Evolutionary conservation across 768 basidiomycete species (phyloP), one percentile per base, ranked within the genome.

Genomic region (Rhodotorula sphaerocarpa): DNA sequence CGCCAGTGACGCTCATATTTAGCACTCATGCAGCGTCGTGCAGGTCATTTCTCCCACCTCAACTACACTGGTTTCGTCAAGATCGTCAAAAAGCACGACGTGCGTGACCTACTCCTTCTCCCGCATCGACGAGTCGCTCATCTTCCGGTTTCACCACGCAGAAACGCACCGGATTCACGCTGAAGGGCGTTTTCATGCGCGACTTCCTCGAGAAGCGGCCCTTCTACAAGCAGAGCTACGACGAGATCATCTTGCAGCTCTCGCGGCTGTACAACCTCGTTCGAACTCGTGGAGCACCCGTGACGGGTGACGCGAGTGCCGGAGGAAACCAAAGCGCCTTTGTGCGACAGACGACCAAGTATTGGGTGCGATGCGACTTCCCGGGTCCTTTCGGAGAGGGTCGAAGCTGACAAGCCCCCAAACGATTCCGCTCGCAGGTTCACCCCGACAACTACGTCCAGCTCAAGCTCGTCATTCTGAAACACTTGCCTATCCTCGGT

Each of bases 1-100:
- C n/a, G n/a, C n/a, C n/a, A n/a, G n/a, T 55, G 28, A 1, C 61
- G 48, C 25, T 20, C 15, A 30, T 30, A 36, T 10, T 10, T 16
- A 1, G 15, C 15, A 4, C 27, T 42, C 4, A n/a, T 10, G 3
- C 7, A 3, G 6, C 31, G 27, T 39, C 11, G 12, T 47, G 25
- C 21, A 50, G 90, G 91, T 2, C 79, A 96, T 34, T 87, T 92
- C 74, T 92, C 93, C 5, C 97, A 97, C 74, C 82, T 97, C 57
- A 97, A 97, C 75, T 91, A 96, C 72, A 96, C 95, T 2, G 95
- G 95, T 15, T 99, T 99, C 75, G 87, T 96, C 81, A 99, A 99
- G 78, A 96, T 96, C 65, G 79, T 96, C 65, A 96, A 97, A 87
- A 96, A 96, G 86, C 91, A 96, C 74, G 91, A 95, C 74, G 90